These are phyloP conservation scores for Vachellia pachyceras DNA, from an alignment of 306 rosid species.

Conservation along the genomic window DNA sequence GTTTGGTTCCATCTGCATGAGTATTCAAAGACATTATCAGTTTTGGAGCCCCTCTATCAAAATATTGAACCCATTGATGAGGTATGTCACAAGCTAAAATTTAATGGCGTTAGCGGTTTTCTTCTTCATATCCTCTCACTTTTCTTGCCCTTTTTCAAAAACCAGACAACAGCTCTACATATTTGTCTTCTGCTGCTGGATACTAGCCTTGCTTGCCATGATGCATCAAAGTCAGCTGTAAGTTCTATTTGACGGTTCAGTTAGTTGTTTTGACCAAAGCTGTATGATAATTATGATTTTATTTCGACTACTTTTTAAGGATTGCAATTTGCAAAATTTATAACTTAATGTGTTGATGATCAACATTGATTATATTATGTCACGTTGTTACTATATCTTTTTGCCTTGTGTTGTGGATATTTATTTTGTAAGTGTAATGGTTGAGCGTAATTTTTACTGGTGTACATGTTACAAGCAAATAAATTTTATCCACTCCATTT, in stretches of 20 bases:
- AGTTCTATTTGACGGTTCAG: constrained; percentile 53
- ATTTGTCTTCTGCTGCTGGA: constrained; percentile 93
- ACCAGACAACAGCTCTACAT: constrained; percentile 91
- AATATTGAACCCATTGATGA: constrained; percentile 91
- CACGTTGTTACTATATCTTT: constrained; percentile 1
- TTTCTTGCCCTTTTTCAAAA: constrained; percentile 30
- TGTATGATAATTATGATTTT: not conserved
- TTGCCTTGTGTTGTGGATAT: constrained; percentile 9
- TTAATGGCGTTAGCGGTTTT: constrained; percentile 39
- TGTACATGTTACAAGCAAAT: not conserved
- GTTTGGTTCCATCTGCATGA: constrained; percentile 96
- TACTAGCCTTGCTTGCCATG: constrained; percentile 88
- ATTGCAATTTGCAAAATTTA: constrained; percentile 19
- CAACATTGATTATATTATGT: constrained; percentile 29
- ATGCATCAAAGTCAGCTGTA: constrained; percentile 95
- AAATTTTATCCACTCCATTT: not conserved
- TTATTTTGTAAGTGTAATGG: not conserved
- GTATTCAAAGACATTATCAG: constrained; percentile 74
- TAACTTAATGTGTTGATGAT: constrained; percentile 29
- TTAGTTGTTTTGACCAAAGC: constrained; percentile 26
- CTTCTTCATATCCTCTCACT: not conserved
- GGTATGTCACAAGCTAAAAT: constrained; percentile 55
- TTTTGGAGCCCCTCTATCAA: constrained; percentile 91
- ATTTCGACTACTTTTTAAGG: not conserved
- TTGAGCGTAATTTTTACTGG: not conserved